Percentiles rank a stretch among this genome's conserved stretches.
Evolutionary conservation across 2,329 filamentous ascomycete genomes (phyloP).

Genomic region (Neospermospora avenae): DNA sequence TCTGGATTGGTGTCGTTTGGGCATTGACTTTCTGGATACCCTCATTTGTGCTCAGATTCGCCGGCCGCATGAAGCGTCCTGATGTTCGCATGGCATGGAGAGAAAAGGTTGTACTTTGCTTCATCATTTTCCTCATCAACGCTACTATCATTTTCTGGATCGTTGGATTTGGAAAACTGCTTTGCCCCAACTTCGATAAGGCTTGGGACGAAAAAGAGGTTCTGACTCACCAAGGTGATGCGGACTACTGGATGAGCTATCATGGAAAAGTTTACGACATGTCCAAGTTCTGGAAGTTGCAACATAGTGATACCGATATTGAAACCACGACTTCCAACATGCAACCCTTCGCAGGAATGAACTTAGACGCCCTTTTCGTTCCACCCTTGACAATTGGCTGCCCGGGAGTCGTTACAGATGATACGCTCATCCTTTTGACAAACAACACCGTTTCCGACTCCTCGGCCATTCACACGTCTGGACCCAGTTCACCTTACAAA

Average conservation of each 20-base stretch:
- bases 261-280: slow-evolving; percentile 91
- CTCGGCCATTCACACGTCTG: slow-evolving; percentile 67
- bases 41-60: slow-evolving; percentile 71
- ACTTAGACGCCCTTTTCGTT: slow-evolving; percentile 82
- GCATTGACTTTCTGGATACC: slow-evolving; percentile 91
- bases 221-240: slow-evolving; percentile 61
- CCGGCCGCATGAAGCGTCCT: slow-evolving; percentile 95
- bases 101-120: slow-evolving; percentile 83
- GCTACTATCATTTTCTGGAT: slow-evolving; percentile 87
- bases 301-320: slow-evolving; percentile 74
- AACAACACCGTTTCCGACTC: slow-evolving; percentile 59
- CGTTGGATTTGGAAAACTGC: slow-evolving; percentile 73
- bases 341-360: slow-evolving; percentile 72
- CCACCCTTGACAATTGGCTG: slow-evolving; percentile 75
- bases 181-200: slow-evolving; percentile 91
- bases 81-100: slow-evolving; percentile 97
- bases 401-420: slow-evolving; percentile 62
- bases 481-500: slow-evolving; percentile 53
- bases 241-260: slow-evolving; percentile 84
- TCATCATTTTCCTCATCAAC: slow-evolving; percentile 80
- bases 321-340: slow-evolving; percentile 63
- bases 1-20: slow-evolving; percentile 85
- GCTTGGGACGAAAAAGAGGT: slow-evolving; percentile 77
- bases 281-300: slow-evolving; percentile 76
- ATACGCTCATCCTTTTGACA: slow-evolving; percentile 52